phyloP scores from a whole-genome alignment of 2,329 filamentous ascomycete species.

The Cytospora piceae region DNA sequence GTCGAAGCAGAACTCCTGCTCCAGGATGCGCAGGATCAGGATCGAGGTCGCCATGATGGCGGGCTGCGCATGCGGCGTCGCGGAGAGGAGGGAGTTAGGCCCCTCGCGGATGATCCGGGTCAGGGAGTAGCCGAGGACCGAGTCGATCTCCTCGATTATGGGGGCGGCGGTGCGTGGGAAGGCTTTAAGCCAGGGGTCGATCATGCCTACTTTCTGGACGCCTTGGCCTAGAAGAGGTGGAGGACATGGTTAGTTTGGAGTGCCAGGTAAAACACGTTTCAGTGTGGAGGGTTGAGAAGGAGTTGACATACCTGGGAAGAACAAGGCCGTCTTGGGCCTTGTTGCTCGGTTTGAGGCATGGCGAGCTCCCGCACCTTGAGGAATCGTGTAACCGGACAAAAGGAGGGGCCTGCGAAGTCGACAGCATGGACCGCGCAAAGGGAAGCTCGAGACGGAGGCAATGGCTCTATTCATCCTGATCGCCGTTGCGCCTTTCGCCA shows the following conservation, averaged over 20 bases:
- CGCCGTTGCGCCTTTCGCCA: constrained; percentile 15
- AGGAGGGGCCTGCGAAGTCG: background rate
- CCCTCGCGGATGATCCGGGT: constrained; percentile 79
- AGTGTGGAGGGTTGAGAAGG: background rate
- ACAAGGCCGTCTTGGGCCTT: constrained; percentile 57
- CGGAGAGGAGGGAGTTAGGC: constrained; percentile 75
- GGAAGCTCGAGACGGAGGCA: constrained; percentile 6
- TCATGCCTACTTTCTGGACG: constrained; percentile 88
- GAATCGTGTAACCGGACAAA: background rate
- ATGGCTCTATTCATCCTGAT: constrained; percentile 18
- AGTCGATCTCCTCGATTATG: constrained; percentile 86
- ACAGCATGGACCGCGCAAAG: constrained; percentile 1
- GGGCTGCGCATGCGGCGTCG: constrained; percentile 87
- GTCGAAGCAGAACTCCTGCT: constrained; percentile 81
- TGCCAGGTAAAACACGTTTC: background rate
- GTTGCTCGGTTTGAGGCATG: constrained; percentile 23
- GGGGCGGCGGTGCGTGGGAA: constrained; percentile 78
- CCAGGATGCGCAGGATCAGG: constrained; percentile 84
- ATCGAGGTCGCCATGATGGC: constrained; percentile 96
- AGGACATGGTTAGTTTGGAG: constrained; percentile 9
- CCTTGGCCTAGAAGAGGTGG: constrained; percentile 68
- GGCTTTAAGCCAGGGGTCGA: constrained; percentile 80
- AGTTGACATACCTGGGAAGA: constrained; percentile 57
- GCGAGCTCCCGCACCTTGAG: background rate
- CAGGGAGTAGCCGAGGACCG: constrained; percentile 72